Evolutionary conservation across 192 early-diverging fungal species (phyloP), one percentile per base, ranked within the genome.

Genomic region (Coemansia sp.): DNA sequence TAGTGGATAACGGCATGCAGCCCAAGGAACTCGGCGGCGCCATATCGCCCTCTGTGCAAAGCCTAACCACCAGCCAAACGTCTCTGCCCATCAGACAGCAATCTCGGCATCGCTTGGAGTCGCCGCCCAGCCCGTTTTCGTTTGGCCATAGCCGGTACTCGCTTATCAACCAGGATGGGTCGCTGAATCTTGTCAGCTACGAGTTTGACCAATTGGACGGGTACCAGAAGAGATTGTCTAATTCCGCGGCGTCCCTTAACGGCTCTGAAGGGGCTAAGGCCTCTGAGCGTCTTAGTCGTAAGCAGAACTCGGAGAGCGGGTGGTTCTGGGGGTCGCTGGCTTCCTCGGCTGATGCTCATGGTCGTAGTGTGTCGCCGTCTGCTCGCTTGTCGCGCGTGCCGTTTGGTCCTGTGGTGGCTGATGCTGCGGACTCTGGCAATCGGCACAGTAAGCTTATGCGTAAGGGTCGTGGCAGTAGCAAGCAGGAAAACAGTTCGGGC

Each of bases 91-190:
- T 46, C 11, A 29, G 51, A 10, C 42, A 66, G 27, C 20, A 54
- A 40, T 22, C 62, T 29, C 47, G 59, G 43, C 9, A 51, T 38
- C 22, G 33, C 22, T 22, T 66, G 16, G 67, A 68, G 33, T 74
- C 74, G 57, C 77, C 71, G n/a, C 52, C 77, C 13, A 77, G 71
- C n/a, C 74, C 74, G 47, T 84, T 84, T 51, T 79, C 77, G 42
- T 84, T 84, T 47, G 73, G 68, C 41, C 82, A 84, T 62, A 84
- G 82, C 59, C 71, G 82, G 10, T 84, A 71, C 74, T 84, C 82
- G 54, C 66, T 84, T 54, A 68, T 84, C 74, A 84, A 84, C 68
- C 74, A 76, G 55, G 82, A 84, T 61, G 82, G 82, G 10, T 84
- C 77, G 13, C 63, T 84, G 42, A 84, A 84, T 55, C 71, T 84